A percentile compares a stretch with the other conserved stretches of the same genome.
These are phyloP conservation scores for Sphagnum fallax DNA, from an alignment of 228 moss, liverwort and hornwort genomes.

Conservation along the genomic window DNA sequence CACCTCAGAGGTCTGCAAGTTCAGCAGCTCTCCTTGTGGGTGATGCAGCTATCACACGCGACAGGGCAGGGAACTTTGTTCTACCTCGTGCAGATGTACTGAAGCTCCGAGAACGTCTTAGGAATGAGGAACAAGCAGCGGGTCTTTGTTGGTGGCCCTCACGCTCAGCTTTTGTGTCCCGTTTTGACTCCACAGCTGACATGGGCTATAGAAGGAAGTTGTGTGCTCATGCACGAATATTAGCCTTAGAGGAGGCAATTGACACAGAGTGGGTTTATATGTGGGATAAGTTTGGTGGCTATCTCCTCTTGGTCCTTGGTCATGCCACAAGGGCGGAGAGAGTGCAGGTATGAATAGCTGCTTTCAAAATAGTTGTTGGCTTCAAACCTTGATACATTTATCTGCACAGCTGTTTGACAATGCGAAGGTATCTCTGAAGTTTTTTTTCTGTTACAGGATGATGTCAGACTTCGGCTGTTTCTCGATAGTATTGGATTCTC, in stretches of 20 bases:
- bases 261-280: conserved; percentile 99
- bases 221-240: conserved; percentile 89
- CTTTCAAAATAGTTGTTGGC: no score
- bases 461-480: conserved; percentile 90
- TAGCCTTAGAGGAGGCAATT: conserved; percentile 97
- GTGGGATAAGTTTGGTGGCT: conserved; percentile 99
- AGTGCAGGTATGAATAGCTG: conserved; percentile 63
- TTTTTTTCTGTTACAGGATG: conserved; percentile 45
- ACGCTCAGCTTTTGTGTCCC: conserved; percentile 41
- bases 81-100: conserved; percentile 96
- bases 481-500: conserved; percentile 98
- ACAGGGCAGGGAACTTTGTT: conserved; percentile 97
- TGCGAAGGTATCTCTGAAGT: no score
- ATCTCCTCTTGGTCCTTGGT: conserved; percentile 92
- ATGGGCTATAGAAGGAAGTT: conserved; percentile 91
- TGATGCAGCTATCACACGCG: conserved; percentile 92
- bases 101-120: conserved; percentile 88
- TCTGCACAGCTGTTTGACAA: no score
- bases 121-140: conserved; percentile 96
- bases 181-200: conserved; percentile 70
- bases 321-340: conserved; percentile 95
- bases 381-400: no score
- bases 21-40: conserved; percentile 97
- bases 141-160: conserved; percentile 83
- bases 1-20: conserved; percentile 95